Evolutionary conservation across 2,329 filamentous ascomycete species (phyloP), one percentile per base, ranked within the genome.

Genomic region (Neonectria magnoliae): DNA sequence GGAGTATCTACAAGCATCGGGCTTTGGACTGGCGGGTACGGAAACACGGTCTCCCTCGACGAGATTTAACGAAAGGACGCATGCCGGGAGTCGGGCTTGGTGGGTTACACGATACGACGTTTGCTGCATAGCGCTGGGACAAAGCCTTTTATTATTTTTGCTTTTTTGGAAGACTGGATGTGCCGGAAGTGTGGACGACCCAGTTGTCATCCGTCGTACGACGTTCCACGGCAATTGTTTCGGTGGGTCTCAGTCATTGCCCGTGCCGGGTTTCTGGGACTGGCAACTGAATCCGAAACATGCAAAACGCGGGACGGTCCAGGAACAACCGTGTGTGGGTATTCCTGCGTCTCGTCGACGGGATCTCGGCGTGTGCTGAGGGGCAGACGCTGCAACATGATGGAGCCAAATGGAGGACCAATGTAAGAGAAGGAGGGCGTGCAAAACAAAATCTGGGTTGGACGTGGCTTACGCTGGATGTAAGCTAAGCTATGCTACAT

Each of bases 221-320:
- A 65, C 66, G 66, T 71, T 70, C 65, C 64, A 61, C 56, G 70
- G 73, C 65, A 64, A 67, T 71, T 68, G 57, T 68, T 68, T 69
- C 63, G 68, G 67, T 71, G 68, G 71, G 59, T 62, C 63, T 62
- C 55, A 52, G 58, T 60, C 60, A 64, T 57, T 64, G 61, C 69
- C 53, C 56, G 59, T 64, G 62, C 64, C 70, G 64, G 64, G 62
- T 57, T 69, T 62, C 60, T 66, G 66, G 68, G 67, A 68, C 70
- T 69, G 68, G 48, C 33, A 22, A 31, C 31, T n/a, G 25, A 41
- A 27, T 20, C 20, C 50, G 60, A 59, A 58, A 63, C 60, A 25
- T 31, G 48, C n/a, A 33, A 57, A 54, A 29, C 38, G 54, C 14
- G 36, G 44, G 31, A 44, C 6, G 42, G 9, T n/a, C 53, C 22